phyloP scores from a whole-genome alignment of 805 yeast species.

The Saccharomycopsis malanga region DNA sequence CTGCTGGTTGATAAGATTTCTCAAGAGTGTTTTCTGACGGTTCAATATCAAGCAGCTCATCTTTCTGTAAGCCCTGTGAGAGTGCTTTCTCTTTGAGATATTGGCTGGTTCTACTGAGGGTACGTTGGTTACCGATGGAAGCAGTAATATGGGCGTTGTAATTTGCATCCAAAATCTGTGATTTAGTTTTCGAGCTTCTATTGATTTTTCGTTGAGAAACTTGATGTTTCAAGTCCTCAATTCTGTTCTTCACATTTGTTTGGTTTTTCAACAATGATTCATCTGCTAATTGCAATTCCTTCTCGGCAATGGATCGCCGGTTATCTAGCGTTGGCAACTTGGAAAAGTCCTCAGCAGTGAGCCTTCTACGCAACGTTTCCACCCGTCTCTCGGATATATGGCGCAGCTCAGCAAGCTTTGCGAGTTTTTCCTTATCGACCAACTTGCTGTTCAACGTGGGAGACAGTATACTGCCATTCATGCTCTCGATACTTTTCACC shows the following conservation, averaged over 20 bases:
- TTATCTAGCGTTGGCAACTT: background rate
- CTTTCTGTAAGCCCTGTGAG: background rate
- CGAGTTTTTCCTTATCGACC: conserved; percentile 21
- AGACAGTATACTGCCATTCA: conserved; percentile 10
- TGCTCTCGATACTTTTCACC: conserved; percentile 20
- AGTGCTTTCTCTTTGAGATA: background rate
- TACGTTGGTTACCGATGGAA: background rate
- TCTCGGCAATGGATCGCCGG: background rate
- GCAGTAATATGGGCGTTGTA: background rate
- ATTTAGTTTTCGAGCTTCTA: background rate
- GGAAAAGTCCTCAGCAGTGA: conserved; percentile 3
- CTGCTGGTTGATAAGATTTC: background rate
- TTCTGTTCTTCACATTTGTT: conserved; percentile 1
- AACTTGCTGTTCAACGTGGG: conserved; percentile 9
- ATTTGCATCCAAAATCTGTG: conserved; percentile 4
- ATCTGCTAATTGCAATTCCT: background rate
- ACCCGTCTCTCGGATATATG: conserved; percentile 10
- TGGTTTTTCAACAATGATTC: background rate
- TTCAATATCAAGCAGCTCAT: too few species aligned
- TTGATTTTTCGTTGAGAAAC: conserved; percentile 4
- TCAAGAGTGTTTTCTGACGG: background rate
- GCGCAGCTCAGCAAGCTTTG: conserved; percentile 11
- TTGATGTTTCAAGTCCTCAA: conserved; percentile 10
- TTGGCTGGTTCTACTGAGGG: conserved; percentile 12
- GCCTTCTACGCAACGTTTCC: conserved; percentile 9